Evolutionary conservation across 257 asterid genomes (phyloP), one percentile per base, ranked within the genome.

Genomic region (Nicotiana otophora): DNA sequence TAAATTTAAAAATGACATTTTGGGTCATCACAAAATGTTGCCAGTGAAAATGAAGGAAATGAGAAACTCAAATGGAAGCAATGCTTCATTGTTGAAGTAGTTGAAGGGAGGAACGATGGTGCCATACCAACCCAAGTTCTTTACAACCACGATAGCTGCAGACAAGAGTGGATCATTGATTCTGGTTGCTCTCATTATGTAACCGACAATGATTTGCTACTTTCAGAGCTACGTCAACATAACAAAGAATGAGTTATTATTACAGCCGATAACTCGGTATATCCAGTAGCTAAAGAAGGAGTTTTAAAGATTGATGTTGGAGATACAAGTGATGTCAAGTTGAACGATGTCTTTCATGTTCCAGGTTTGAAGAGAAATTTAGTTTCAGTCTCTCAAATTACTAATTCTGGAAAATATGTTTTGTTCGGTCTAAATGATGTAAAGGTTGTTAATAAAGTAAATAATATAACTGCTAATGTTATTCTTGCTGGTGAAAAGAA

Each of bases 371-470:
- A 36, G 31, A 84, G 19, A 61, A 80, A 85, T 81, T 30, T 81
- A 68, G 57, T 78, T 85, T 85, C 64, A 6, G 10, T 83, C 1
- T 72, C 86, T 20, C 85, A 83, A 31, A 81, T 86, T 17, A 81
- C 60, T 2, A 11, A 81, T 28, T 86, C 76, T 63, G 26, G 55
- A 61, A 84, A 82, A 55, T 84, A 70, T 78, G 67, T 81, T 61
- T 48, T 84, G 15, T 81, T 86, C 34, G 19, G 83, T 58, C 81
- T 74, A 5, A 28, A 82, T 26, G 88, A 79, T 74, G 82, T 84
- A 15, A 81, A 84, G 19, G 33, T 83, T 7, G 53, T 81, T 64
- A 68, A 68, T 14, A 72, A 69, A 48, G 23, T 87, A 48, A 82
- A 28, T 3, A 51, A 9, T 65, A 2, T 84, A 2, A 17, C 0